These are phyloP conservation scores for Mesotaenium endlicherianum DNA, from an alignment of 139 green algal genomes.

Conservation along the genomic window DNA sequence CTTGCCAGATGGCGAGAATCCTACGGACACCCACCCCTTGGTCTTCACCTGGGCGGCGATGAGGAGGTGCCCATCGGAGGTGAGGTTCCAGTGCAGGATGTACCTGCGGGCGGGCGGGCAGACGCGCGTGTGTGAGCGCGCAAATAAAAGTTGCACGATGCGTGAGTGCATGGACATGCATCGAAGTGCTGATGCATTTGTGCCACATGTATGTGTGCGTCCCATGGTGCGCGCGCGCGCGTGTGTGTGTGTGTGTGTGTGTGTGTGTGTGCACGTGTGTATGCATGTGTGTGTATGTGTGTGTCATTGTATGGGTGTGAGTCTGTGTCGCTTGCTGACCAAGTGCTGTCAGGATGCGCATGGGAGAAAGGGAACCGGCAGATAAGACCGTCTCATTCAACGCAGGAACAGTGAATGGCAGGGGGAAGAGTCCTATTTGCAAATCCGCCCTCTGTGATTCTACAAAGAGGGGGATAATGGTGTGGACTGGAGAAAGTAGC, in stretches of 20 bases:
- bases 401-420: background rate
- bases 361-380: background rate
- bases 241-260: background rate
- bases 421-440: background rate
- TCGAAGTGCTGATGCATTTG: no score
- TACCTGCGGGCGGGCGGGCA: background rate
- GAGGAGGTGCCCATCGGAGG: background rate
- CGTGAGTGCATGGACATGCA: background rate
- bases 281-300: no score
- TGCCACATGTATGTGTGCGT: no score
- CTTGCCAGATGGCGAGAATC: background rate
- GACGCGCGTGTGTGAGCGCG: background rate
- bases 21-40: slow-evolving; percentile 4
- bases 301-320: background rate
- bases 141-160: background rate
- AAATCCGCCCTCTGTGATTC: no score
- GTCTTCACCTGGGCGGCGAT: slow-evolving; percentile 8
- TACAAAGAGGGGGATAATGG: background rate
- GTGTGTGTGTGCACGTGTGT: background rate
- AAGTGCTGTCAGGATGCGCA: background rate
- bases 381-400: background rate
- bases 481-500: background rate
- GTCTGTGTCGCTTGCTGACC: background rate
- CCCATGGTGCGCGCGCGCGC: background rate
- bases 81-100: slow-evolving; percentile 2